Conservation (phyloP, 805 yeast genomes). For the Hyphopichia homilentoma region DNA sequence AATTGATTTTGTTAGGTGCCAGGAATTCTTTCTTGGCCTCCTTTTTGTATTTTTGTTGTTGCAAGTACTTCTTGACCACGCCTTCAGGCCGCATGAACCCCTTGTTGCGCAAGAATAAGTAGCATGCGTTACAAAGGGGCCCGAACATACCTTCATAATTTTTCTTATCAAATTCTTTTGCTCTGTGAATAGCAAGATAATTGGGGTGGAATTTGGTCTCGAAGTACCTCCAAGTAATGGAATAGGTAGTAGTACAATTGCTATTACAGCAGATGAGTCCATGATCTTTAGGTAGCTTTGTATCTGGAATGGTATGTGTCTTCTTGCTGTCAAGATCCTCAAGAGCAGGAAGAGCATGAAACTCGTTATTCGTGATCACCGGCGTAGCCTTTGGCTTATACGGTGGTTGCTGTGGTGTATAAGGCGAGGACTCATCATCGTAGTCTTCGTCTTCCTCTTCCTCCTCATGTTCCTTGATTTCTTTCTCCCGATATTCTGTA, state of each 20-base stretch:
- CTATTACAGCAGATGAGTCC: conserved; percentile 38
- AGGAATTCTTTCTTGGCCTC: conserved; percentile 29
- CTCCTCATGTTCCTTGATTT: conserved; percentile 18
- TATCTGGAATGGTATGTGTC: conserved; percentile 37
- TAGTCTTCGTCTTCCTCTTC: conserved; percentile 26
- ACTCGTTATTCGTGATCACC: conserved; percentile 12
- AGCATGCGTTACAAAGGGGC: conserved; percentile 45
- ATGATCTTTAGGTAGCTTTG: conserved; percentile 36
- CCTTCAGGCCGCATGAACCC: conserved; percentile 45
- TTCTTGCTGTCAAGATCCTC: conserved; percentile 43
- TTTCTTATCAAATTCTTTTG: conserved; percentile 35
- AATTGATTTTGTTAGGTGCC: conserved; percentile 27
- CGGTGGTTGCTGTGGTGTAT: conserved; percentile 40
- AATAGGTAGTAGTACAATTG: conserved; percentile 35
- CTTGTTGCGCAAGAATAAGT: conserved; percentile 37
- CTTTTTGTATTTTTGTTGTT: conserved; percentile 40
- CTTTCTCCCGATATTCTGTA: conserved; percentile 5
- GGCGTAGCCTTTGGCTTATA: conserved; percentile 21
- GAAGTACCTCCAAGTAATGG: conserved; percentile 43
- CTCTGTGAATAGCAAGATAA: conserved; percentile 34
- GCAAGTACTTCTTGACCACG: conserved; percentile 42
- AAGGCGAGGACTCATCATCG: conserved; percentile 30
- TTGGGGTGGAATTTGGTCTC: conserved; percentile 37
- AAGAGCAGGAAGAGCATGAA: conserved; percentile 40
- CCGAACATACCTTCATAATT: conserved; percentile 46